Base-by-base conservation (phyloP, 345 rosid genomes). In the Zanthoxylum bungeanum region DNA sequence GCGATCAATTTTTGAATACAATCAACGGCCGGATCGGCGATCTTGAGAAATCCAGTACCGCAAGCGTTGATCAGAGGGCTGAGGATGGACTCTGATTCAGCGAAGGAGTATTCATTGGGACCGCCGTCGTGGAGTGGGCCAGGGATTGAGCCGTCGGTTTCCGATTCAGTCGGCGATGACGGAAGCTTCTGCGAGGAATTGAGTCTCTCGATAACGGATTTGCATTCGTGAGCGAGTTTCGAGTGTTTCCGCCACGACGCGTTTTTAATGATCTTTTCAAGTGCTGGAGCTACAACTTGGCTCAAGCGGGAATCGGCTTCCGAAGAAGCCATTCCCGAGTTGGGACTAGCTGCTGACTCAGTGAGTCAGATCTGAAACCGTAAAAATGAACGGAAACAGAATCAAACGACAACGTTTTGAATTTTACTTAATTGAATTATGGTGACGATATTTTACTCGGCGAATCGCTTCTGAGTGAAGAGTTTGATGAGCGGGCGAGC, bases 181-280 rank as follows among this genome's bases (percentile, higher is more conserved):
- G 77, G 73, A 8, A 85, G 80, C 60, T 58, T 68, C 16, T 70
- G 72, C 0, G 87, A 80, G 10, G 92, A 83, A 74, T 81, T 76
- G 80, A 95, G 86, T 27, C 77, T 86, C 52, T 89, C 94, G 72
- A 91, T 72, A 70, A 92, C 85, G 73, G 97, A 86, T 83, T 92
- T 95, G 88, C 98, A 95, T 81, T 95, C 89, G 78, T 92, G 96
- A 65, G 89, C 89, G 71, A 95, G 93, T 70, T 91, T 95, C 19
- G 97, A 89, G 89, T 95, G 99, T 71, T 95, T 95, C 14, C 99
- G 85, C 99, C 99, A 95, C 1, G 99, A 95, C 27, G 94, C 96
- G 80, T 92, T 92, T 83, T 92, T 95, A 34, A 92, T 77, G 80
- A 95, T 84, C 85, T 88, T 89, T 59, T 95, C 99, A 6, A 95